Evolutionary conservation across 768 basidiomycete genomes (phyloP).

Genomic region (Agrocybe pediades): DNA sequence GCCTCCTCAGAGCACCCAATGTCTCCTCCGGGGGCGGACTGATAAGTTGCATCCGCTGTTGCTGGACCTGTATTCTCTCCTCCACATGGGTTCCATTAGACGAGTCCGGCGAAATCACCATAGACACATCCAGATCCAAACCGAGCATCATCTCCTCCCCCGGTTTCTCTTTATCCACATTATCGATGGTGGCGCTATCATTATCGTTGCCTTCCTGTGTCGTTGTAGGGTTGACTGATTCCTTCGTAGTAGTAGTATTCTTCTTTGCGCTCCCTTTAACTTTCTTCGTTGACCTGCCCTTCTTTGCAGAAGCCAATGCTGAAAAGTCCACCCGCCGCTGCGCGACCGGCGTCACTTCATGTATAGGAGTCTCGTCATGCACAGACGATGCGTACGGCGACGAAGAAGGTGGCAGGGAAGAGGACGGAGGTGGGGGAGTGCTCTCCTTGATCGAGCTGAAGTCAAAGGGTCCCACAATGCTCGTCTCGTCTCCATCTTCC

Average conservation of each 20-base stretch:
- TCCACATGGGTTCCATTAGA: too few relatives aligned
- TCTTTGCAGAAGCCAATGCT: slow-evolving; percentile 3
- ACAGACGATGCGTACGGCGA: not conserved
- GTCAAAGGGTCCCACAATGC: not conserved
- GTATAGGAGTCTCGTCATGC: not conserved
- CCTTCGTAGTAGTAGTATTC: too few relatives aligned
- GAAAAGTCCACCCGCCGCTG: slow-evolving; percentile 15
- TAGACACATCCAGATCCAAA: not conserved
- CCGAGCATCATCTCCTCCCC: not conserved
- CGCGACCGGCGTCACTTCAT: too few relatives aligned
- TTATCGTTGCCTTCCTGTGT: too few relatives aligned
- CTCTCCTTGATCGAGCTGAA: not conserved
- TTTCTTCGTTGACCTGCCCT: not conserved
- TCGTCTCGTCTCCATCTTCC: not conserved
- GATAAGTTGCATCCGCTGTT: slow-evolving; percentile 40
- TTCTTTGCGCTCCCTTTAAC: not conserved
- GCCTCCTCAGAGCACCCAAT: slow-evolving; percentile 28
- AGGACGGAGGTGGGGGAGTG: not conserved
- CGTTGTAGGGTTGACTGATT: too few relatives aligned
- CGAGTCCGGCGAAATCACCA: slow-evolving; percentile 18
- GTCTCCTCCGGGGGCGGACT: slow-evolving; percentile 68
- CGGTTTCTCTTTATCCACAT: not conserved
- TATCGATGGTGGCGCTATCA: too few relatives aligned
- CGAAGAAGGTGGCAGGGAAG: not conserved
- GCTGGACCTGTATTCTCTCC: too few relatives aligned